Base-by-base conservation (phyloP, 2,329 filamentous ascomycete genomes). In the Stachybotrys elegans region DNA sequence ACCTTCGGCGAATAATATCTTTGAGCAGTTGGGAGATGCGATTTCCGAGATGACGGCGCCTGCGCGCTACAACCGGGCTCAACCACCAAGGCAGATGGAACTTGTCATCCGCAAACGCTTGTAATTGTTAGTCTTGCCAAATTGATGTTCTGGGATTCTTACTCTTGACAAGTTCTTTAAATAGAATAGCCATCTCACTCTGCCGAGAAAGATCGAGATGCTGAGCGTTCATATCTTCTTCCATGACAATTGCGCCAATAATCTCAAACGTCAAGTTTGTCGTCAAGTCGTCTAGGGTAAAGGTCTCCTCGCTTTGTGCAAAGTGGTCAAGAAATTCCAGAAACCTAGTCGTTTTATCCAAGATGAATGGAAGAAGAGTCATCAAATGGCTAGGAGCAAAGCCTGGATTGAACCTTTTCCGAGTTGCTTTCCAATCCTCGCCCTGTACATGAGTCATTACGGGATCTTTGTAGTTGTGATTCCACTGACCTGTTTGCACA, bases 191-290 rank as follows among this genome's bases (percentile, higher is more conserved):
- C 22, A 65, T 48, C 35, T 63, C 55, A 36, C 57, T 48, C 43
- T 58, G 56, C 13, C 50, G 43, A 1, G 53, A 42, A 4, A 48
- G 47, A 17, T 59, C 54, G 0, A 49, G 43, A 5, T 50, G 47
- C 46, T 67, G 65, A 9, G 64, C 63, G 20, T 58, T 42, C 13
- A 68, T 57, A 41, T 67, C 54, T 8, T 55, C 51, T 21, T 60
- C 60, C 58, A 67, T 61, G 4, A 60, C 57, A 11, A 65, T 61
- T 50, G 34, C 43, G 22, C 62, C 63, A 27, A 68, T 67, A 14
- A 68, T 62, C 42, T 71, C 67, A 40, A 69, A 69, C 2, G 66
- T 65, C 4, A 69, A 51, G 34, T 58, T 57, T 1, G 56, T 54
- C 12, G 54, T 55, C 9, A 59, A 49, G 20, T 56, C 47, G 32